phyloP scores from a whole-genome alignment of 192 early-diverging fungal species.

The Podila minutissima region DNA sequence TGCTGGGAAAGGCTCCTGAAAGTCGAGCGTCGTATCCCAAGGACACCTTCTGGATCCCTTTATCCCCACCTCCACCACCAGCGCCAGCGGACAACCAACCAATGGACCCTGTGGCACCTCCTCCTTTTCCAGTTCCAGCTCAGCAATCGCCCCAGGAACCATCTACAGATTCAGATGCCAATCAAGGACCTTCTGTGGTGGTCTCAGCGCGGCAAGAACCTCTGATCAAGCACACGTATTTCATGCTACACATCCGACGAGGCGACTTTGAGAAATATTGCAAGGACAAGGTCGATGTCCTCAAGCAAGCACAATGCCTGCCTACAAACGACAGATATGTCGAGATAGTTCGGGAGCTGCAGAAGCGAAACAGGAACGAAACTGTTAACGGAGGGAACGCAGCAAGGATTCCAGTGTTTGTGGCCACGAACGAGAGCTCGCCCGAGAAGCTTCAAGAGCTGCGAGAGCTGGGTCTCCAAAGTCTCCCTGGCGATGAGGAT shows the following conservation, averaged over 20 bases:
- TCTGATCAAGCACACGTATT: conserved; percentile 4
- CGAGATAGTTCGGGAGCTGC: neutral
- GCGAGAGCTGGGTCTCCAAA: neutral
- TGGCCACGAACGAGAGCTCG: conserved; percentile 5
- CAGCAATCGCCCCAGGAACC: no score
- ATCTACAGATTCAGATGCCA: no score
- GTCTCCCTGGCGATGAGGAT: neutral
- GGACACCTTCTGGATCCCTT: conserved; percentile 9
- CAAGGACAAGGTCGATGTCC: neutral
- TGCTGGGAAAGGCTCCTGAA: neutral
- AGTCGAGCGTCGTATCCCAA: neutral
- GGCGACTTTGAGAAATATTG: conserved; percentile 11
- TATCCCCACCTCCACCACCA: neutral
- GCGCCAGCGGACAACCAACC: no score
- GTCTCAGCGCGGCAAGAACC: neutral
- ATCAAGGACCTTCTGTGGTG: no score
- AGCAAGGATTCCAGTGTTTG: conserved; percentile 6
- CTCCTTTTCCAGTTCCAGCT: no score
- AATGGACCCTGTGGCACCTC: neutral
- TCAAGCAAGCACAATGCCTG: neutral
- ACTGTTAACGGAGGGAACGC: no score
- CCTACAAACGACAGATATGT: conserved; percentile 1
- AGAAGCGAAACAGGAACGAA: no score
- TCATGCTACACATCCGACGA: conserved; percentile 12
- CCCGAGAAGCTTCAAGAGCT: neutral